Evolutionary conservation across 768 basidiomycete genomes (phyloP).

Genomic region (Xerocomus spinulosus): DNA sequence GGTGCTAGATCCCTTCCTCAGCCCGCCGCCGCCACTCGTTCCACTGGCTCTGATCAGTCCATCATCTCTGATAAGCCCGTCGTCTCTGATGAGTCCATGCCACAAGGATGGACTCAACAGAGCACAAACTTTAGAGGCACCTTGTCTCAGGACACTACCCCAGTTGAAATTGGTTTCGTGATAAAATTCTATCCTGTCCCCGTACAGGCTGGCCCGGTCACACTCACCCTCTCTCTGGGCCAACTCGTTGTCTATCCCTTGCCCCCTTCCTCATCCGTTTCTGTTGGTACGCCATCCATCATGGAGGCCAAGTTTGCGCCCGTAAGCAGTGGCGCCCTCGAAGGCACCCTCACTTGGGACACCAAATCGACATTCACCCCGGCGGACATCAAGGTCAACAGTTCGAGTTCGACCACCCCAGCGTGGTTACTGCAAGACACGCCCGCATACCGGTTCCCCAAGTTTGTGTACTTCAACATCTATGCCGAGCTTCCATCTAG

Average conservation of each 20-base stretch:
- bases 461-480: constrained; percentile 63
- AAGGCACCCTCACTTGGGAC: constrained; percentile 60
- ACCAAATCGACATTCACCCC: constrained; percentile 44
- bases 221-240: constrained; percentile 52
- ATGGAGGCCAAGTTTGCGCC: constrained; percentile 49
- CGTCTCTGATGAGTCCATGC: constrained; percentile 27
- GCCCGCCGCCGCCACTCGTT: too few species aligned
- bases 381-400: constrained; percentile 29
- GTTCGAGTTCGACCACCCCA: constrained; percentile 50
- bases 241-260: constrained; percentile 53
- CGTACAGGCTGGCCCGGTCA: constrained; percentile 39
- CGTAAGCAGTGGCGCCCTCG: not conserved
- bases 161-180: constrained; percentile 50
- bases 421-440: constrained; percentile 54
- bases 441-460: constrained; percentile 42
- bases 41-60: too few species aligned
- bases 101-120: constrained; percentile 51
- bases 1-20: too few species aligned
- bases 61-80: too few species aligned
- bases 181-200: constrained; percentile 45
- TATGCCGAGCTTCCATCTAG: constrained; percentile 44
- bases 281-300: constrained; percentile 34
- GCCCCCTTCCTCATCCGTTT: constrained; percentile 19
- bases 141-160: constrained; percentile 6
- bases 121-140: constrained; percentile 38